phyloP scores from a whole-genome alignment of 2,329 filamentous ascomycete species.

The Pyricularia sp. region DNA sequence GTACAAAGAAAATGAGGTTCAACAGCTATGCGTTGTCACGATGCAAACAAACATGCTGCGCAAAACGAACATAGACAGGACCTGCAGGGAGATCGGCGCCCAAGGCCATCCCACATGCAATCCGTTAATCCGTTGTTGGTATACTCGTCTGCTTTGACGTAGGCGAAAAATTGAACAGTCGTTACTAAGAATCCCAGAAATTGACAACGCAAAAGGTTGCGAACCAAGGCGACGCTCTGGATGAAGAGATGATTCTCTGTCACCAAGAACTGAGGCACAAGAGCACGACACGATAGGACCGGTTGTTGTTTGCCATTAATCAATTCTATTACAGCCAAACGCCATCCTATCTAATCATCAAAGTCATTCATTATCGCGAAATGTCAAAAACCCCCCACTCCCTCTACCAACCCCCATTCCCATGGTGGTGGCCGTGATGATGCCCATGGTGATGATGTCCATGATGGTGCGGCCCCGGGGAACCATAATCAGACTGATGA shows the following conservation, averaged over 20 bases:
- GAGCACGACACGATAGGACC: neutral
- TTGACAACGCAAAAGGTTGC: neutral
- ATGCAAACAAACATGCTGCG: neutral
- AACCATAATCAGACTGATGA: neutral
- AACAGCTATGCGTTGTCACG: neutral
- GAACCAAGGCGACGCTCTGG: neutral
- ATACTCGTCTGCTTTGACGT: neutral
- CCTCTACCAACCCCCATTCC: neutral
- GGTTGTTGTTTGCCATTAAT: neutral
- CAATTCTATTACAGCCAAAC: neutral
- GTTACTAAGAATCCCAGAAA: neutral
- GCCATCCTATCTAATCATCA: neutral
- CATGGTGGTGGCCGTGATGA: neutral
- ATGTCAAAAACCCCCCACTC: neutral
- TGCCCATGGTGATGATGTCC: slow-evolving; percentile 1
- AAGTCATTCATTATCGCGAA: neutral
- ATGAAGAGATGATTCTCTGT: neutral
- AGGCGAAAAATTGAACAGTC: neutral
- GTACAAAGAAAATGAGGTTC: neutral
- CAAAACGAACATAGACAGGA: neutral
- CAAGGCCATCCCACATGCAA: neutral
- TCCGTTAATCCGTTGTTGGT: neutral
- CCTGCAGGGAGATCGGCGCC: neutral
- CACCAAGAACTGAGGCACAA: neutral
- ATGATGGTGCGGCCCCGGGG: neutral